Conservation (phyloP, 2,329 filamentous ascomycete species). For the Paraphoma sp. region DNA sequence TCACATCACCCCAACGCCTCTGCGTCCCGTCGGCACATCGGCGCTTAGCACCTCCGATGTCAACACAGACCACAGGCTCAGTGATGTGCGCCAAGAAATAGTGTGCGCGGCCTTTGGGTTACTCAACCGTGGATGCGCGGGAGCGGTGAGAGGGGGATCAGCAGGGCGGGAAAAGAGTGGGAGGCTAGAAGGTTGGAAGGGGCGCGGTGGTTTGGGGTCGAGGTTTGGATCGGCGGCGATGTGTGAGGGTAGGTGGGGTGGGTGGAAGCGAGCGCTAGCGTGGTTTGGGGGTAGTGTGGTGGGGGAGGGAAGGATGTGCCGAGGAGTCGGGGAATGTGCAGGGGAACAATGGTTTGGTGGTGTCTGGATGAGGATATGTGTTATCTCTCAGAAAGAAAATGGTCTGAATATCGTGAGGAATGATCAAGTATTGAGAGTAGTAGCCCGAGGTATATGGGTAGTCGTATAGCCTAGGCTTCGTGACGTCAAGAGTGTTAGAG, state of each 20-base stretch:
- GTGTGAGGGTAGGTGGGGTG: not conserved
- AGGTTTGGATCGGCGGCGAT: not conserved
- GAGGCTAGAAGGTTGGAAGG: no score
- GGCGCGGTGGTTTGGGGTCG: not conserved
- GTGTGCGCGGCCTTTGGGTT: slow-evolving; percentile 1
- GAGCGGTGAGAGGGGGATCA: not conserved
- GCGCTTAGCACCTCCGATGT: slow-evolving; percentile 6
- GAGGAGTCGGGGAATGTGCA: not conserved
- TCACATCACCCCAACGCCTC: not conserved
- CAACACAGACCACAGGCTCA: not conserved
- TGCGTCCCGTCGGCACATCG: slow-evolving; percentile 15
- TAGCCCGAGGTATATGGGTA: not conserved
- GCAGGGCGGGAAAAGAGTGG: not conserved
- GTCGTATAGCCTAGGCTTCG: not conserved
- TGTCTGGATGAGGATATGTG: not conserved
- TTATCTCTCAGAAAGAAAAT: not conserved
- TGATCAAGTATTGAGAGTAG: not conserved
- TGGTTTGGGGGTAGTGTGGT: not conserved
- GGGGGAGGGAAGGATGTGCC: not conserved
- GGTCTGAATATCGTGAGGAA: no score
- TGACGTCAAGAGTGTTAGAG: slow-evolving; percentile 1
- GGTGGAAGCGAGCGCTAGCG: not conserved
- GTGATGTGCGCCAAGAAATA: slow-evolving; percentile 1
- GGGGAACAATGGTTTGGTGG: no score
- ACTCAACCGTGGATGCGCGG: not conserved